A percentile compares a stretch with the other conserved stretches of the same genome.
phyloP scores from a whole-genome alignment of 768 basidiomycete species.

The Phaffia tasmanica region DNA sequence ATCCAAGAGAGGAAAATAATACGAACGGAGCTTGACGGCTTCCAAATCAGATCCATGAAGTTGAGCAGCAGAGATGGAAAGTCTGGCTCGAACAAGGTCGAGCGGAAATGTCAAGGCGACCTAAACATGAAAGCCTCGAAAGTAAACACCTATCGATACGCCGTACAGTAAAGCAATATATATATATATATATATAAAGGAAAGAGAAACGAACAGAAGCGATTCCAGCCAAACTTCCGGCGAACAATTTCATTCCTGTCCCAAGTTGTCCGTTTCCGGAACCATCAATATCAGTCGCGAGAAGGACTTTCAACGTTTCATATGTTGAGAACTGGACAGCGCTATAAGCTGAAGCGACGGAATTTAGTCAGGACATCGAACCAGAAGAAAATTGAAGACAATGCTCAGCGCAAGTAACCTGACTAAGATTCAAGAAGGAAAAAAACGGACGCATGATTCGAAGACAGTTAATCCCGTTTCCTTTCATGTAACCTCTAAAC shows the following conservation, averaged over 20 bases:
- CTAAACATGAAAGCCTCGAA: not conserved
- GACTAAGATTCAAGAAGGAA: not conserved
- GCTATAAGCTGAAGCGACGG: conserved; percentile 45
- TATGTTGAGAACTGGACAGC: conserved; percentile 42
- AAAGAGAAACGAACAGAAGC: conserved; percentile 72
- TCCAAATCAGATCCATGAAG: not conserved
- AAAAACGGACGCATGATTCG: conserved; percentile 58
- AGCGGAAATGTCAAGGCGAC: conserved; percentile 52
- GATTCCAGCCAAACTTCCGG: conserved; percentile 86
- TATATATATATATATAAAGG: not conserved
- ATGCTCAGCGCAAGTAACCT: not conserved
- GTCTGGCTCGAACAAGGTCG: conserved; percentile 80
- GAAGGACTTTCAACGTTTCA: conserved; percentile 66
- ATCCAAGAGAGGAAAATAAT: not conserved
- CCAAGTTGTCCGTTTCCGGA: conserved; percentile 66
- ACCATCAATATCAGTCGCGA: conserved; percentile 53
- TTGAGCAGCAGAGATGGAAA: conserved; percentile 59
- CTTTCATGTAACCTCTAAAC: conserved; percentile 82
- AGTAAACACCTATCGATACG: not conserved
- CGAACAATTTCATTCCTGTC: conserved; percentile 71
- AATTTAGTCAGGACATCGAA: not conserved
- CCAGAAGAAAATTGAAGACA: not conserved
- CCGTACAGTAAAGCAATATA: not conserved
- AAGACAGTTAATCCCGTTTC: conserved; percentile 71
- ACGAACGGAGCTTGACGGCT: too few species aligned